Conservation (phyloP, 2,329 filamentous ascomycete species). For the Colletotrichum karsti region DNA sequence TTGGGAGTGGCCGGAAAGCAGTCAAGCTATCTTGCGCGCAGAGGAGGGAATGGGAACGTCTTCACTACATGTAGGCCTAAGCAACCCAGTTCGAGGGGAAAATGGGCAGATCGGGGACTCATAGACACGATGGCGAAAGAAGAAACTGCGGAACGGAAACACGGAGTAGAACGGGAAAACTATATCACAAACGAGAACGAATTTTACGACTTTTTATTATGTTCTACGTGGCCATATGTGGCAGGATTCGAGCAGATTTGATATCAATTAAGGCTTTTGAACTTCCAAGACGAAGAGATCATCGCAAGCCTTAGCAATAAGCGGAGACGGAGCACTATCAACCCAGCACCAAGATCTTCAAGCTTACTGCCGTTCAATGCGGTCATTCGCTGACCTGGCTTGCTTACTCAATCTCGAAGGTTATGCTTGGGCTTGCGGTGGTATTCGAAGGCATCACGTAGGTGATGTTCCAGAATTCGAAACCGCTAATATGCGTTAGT, state of each 20-base stretch:
- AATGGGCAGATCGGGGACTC: neutral
- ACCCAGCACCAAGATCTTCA: too few species aligned
- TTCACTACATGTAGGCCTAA: neutral
- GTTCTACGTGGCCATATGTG: too few species aligned
- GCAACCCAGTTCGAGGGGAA: neutral
- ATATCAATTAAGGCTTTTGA: too few species aligned
- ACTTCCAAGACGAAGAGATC: too few species aligned
- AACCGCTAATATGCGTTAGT: neutral
- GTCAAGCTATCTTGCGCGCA: neutral
- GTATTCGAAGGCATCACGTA: conserved; percentile 46
- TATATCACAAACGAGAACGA: too few species aligned
- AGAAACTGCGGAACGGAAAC: neutral
- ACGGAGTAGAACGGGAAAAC: too few species aligned
- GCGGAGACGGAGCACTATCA: too few species aligned
- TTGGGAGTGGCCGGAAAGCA: neutral
- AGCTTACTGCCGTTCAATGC: too few species aligned
- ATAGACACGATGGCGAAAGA: neutral
- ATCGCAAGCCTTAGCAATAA: too few species aligned
- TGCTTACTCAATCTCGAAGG: neutral
- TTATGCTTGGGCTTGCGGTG: conserved; percentile 18
- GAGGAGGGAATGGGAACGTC: neutral
- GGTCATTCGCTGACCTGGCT: too few species aligned
- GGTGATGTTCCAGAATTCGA: conserved; percentile 45
- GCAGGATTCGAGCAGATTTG: too few species aligned
- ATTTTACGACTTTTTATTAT: too few species aligned